Base-by-base conservation (phyloP, 2,329 filamentous ascomycete genomes). In the Colletotrichum camelliae region DNA sequence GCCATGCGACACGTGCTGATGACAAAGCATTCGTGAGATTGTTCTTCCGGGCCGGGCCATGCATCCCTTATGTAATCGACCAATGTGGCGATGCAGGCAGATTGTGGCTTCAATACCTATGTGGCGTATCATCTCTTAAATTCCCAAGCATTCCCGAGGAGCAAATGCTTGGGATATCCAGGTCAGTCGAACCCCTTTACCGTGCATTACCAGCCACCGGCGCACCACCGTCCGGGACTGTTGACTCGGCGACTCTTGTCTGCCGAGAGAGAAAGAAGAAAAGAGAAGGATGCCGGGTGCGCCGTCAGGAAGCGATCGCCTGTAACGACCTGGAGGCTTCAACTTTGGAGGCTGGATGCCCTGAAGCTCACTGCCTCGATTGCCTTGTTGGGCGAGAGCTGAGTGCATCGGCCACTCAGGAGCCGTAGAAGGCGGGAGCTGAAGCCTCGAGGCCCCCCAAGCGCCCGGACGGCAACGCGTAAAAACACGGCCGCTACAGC, bases 401-500 rank as follows among this genome's bases (percentile, higher is more conserved):
- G 35, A 37, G 29, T 8, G 43, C 27, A 39, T 72, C 55, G 24
- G 69, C 60, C 37, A 72, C 35, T 67, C 69, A 72, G 55, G 27
- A 62, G 52, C 31, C 18, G 55, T 12, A 60, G 9, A 16, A 33
- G 37, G 35, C 57, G 35, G 18, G 16, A 24, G 57, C 69, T 70
- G 62, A 70, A 67, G 43, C 43, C 43, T 48, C n/a, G 6, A 48
- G 21, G 58, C 21, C 15, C 55, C n/a, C 10, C 13, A 31, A 57
- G 61, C 70, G 33, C 43, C 48, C 33, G 16, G 37, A 15, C 18
- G n/a, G 43, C n/a, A 48, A 76, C 71, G 66, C 71, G 71, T 65
- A 76, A 76, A 76, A 76, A 76, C 65, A 75, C 65, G 71, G 64
- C 70, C 43, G 21, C 39, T 67, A 39, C 55, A 39, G 31, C 61